Percentiles rank a stretch among this genome's conserved stretches.
Conservation (phyloP, 139 green algal species). For the Protoeuglena noctilucae region DNA sequence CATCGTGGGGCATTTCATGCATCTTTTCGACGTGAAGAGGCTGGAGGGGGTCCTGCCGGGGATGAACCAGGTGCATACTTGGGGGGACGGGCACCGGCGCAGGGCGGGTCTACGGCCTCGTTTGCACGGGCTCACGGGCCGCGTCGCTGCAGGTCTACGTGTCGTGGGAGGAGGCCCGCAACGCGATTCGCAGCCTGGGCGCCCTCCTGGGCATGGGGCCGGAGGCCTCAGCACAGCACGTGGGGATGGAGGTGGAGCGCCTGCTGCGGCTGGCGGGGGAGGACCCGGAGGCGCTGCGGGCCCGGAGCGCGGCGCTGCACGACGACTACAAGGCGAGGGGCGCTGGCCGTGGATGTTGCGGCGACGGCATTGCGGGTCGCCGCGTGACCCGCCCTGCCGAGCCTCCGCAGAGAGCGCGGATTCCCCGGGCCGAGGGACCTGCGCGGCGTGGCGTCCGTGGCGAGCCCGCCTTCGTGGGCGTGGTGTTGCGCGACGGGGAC, state of each 20-base stretch:
- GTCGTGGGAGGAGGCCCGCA: slow-evolving; percentile 18
- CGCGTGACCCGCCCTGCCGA: no score
- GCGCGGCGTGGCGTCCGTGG: not conserved
- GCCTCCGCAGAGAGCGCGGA: no score
- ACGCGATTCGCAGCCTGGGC: slow-evolving; percentile 20
- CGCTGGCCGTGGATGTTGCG: no score
- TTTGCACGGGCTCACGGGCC: no score
- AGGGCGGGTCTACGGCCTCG: slow-evolving; percentile 4
- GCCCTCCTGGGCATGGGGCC: slow-evolving; percentile 20
- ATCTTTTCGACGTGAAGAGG: slow-evolving; percentile 25
- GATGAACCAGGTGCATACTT: slow-evolving; percentile 32
- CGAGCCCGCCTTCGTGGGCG: not conserved
- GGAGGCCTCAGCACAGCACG: slow-evolving; percentile 7
- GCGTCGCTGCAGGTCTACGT: not conserved
- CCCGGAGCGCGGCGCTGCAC: slow-evolving; percentile 27
- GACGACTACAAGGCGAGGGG: slow-evolving; percentile 12
- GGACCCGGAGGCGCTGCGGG: slow-evolving; percentile 20
- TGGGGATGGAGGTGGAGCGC: slow-evolving; percentile 13
- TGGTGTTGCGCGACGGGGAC: not conserved
- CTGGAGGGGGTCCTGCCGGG: slow-evolving; percentile 26
- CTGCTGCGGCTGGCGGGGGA: slow-evolving; percentile 19
- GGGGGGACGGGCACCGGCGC: not conserved
- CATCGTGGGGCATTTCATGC: slow-evolving; percentile 32
- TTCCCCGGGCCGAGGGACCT: no score
- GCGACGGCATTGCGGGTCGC: no score